A percentile compares a stretch with the other conserved stretches of the same genome.
These are phyloP conservation scores for Drosera capensis DNA, from an alignment of 148 eudicot genomes.

Conservation along the genomic window DNA sequence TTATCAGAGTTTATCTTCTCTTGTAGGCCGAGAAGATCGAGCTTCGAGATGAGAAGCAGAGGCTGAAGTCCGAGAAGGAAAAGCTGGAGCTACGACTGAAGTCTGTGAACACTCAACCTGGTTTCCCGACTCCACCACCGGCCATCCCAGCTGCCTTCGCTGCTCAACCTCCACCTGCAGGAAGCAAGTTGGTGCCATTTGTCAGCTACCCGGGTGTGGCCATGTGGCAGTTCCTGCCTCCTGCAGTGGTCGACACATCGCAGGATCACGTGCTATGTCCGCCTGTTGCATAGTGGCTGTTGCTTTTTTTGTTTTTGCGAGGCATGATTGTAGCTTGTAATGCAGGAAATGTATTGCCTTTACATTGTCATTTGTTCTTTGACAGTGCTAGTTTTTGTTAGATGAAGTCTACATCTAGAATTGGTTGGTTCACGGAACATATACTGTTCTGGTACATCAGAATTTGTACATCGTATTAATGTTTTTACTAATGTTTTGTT, in stretches of 20 bases:
- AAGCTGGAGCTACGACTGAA: conserved; percentile 53
- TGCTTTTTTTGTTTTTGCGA: neutral
- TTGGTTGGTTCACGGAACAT: too few relatives aligned
- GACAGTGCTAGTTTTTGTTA: too few relatives aligned
- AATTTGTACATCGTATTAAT: too few relatives aligned
- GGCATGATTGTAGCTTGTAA: too few relatives aligned
- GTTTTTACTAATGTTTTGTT: too few relatives aligned
- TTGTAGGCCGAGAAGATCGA: conserved; percentile 51
- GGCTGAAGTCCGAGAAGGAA: conserved; percentile 66
- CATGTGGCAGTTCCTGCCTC: conserved; percentile 90
- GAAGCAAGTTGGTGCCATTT: conserved; percentile 49
- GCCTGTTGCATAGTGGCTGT: conserved; percentile 43
- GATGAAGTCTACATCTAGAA: too few relatives aligned
- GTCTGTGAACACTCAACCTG: conserved; percentile 37
- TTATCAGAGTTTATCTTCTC: conserved; percentile 1
- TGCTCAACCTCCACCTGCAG: conserved; percentile 36
- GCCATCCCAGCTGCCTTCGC: conserved; percentile 46
- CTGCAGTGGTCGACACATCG: conserved; percentile 64
- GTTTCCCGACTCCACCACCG: conserved; percentile 33
- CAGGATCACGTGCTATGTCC: conserved; percentile 68
- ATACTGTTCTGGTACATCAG: too few relatives aligned
- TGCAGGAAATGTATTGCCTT: too few relatives aligned
- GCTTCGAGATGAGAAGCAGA: conserved; percentile 71
- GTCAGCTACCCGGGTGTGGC: conserved; percentile 62
- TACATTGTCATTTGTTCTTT: too few relatives aligned